Base-by-base conservation (phyloP, 495 filamentous ascomycete species). In the Apiosordaria backusii region DNA sequence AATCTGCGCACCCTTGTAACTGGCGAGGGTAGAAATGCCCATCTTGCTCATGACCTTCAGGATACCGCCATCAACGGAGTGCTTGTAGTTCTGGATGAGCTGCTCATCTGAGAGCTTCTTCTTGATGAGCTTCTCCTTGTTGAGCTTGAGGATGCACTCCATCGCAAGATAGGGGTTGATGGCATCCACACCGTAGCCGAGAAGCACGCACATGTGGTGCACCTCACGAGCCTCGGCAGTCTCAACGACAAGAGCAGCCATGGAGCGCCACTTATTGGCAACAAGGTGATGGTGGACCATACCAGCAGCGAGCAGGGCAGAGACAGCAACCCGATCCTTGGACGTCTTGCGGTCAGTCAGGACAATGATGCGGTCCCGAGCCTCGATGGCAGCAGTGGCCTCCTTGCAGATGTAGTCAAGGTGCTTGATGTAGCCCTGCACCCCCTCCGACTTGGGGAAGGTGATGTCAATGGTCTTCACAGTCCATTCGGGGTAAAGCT, bases 11-110 rank as follows among this genome's bases (percentile, higher is more conserved):
- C 95, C 95, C 83, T 99, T 99, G 84, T 99, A 99, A 71, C 91
- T 96, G 76, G 95, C 92, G 55, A 99, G 82, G 57, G 95, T 99
- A 13, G 95, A 99, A 71, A 99, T 99, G 80, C 95, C 95, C 95
- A 99, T 99, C 84, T 99, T 99, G 80, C 92, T 97, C 95, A 99
- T 99, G 75, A 99, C 95, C 82, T 99, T 99, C 65, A 99, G 84
- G 67, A 99, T 97, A 78, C 95, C 95, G 71, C 95, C 95, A 72
- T 98, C 96, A 72, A 92, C 96, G 57, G 95, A 99, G 72, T 95
- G 91, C 82, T 96, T 96, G 84, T 98, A 99, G 80, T 99, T 99
- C 66, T 90, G 88, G 67, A 99, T 91, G 61, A 98, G 88, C 67
- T 87, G 84, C 57, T 96, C 92, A 66, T 96, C 88, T 23, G 86